Evolutionary conservation across 202 grass and related monocot species (phyloP).

Genomic region (Schoenoplectus triqueter): DNA sequence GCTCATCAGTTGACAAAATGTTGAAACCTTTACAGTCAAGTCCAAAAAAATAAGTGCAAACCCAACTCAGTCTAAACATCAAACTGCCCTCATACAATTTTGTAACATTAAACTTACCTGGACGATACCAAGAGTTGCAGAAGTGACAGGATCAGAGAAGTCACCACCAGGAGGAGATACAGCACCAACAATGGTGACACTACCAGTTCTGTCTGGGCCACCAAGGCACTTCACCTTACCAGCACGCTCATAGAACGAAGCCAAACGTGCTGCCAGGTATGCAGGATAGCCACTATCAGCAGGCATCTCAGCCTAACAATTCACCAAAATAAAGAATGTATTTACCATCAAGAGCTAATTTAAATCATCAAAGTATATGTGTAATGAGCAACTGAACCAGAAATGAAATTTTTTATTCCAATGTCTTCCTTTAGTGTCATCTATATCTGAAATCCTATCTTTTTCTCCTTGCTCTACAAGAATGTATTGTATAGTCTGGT

Average conservation of each 20-base stretch:
- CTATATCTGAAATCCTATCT: not conserved
- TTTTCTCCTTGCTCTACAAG: not conserved
- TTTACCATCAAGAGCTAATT: constrained; percentile 25
- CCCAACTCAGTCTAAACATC: not conserved
- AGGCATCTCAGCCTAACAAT: constrained; percentile 94
- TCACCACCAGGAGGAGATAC: constrained; percentile 87
- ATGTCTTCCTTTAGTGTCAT: not conserved
- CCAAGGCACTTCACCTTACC: constrained; percentile 86
- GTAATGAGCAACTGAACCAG: not conserved
- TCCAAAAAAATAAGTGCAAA: not conserved
- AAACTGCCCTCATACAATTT: not conserved
- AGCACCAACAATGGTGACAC: constrained; percentile 86
- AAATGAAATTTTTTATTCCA: not conserved
- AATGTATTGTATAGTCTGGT: not conserved
- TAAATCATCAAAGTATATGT: constrained; percentile 1
- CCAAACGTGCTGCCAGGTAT: constrained; percentile 92
- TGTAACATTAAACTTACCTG: constrained; percentile 42
- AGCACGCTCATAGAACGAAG: constrained; percentile 98
- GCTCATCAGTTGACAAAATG: not conserved
- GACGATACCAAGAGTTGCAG: constrained; percentile 78
- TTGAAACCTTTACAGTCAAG: not conserved
- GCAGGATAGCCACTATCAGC: constrained; percentile 99
- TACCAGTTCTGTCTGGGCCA: constrained; percentile 69
- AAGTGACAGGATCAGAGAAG: constrained; percentile 85
- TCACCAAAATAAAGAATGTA: constrained; percentile 32